Conservation (phyloP, 2,329 filamentous ascomycete species). For the Ophiosphaerella korrae region DNA sequence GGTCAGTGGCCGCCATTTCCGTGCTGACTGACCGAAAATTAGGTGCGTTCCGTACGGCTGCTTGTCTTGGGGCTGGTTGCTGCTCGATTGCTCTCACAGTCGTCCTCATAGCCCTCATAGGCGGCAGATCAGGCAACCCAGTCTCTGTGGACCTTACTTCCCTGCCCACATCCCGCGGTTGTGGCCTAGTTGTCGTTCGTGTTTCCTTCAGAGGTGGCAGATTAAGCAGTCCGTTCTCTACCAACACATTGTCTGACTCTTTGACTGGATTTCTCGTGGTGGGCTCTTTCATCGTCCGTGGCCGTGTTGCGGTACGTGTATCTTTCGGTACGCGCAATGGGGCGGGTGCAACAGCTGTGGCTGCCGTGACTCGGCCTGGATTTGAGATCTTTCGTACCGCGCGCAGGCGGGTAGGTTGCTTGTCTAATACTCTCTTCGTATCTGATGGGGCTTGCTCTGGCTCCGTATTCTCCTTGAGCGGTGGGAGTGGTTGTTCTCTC, state of each 20-base stretch:
- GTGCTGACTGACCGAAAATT: constrained; percentile 30
- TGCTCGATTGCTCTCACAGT: constrained; percentile 25
- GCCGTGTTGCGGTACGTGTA: constrained; percentile 31
- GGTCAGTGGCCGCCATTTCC: constrained; percentile 49
- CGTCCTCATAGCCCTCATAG: constrained; percentile 27
- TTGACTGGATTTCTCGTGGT: not conserved
- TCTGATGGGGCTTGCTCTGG: constrained; percentile 34
- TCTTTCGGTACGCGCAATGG: constrained; percentile 37
- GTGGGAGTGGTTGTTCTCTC: constrained; percentile 31
- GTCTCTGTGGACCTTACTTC: constrained; percentile 29
- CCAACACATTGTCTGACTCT: constrained; percentile 12
- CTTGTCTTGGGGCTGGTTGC: constrained; percentile 20
- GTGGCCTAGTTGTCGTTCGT: too few relatives aligned
- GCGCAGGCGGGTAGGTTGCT: constrained; percentile 43
- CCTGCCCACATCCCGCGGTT: constrained; percentile 4
- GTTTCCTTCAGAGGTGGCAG: not conserved
- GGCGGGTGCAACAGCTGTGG: constrained; percentile 34
- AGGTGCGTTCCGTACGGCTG: constrained; percentile 23
- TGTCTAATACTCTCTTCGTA: constrained; percentile 37
- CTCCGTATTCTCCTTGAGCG: constrained; percentile 46
- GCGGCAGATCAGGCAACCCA: constrained; percentile 30
- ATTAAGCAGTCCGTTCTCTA: not conserved
- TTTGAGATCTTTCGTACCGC: constrained; percentile 45
- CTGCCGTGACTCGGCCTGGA: constrained; percentile 37
- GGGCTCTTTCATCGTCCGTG: constrained; percentile 30